Conservation (phyloP, 108 stramenopile genomes). For the Aurantiochytrium sp. region DNA sequence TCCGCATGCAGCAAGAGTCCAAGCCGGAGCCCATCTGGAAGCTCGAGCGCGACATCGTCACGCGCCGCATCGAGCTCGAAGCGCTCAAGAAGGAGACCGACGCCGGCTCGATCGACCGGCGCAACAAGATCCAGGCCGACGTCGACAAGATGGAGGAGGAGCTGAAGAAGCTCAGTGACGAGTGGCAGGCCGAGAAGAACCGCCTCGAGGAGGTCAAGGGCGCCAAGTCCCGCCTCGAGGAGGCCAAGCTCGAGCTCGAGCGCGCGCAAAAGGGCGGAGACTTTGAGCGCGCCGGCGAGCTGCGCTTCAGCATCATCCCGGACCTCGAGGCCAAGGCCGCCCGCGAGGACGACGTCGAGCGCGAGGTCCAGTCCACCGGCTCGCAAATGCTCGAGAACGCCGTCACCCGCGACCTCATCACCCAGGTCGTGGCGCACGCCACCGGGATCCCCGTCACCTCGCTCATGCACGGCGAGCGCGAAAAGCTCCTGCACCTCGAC, state of each 20-base stretch:
- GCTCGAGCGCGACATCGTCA: constrained; percentile 73
- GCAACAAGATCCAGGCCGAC: constrained; percentile 64
- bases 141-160: constrained; percentile 67
- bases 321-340: constrained; percentile 65
- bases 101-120: constrained; percentile 64
- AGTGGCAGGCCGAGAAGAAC: constrained; percentile 58
- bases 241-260: constrained; percentile 69
- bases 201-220: constrained; percentile 72
- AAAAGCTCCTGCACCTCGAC: constrained; percentile 74
- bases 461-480: constrained; percentile 76
- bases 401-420: constrained; percentile 91
- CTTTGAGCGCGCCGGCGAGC: constrained; percentile 81
- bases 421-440: constrained; percentile 81
- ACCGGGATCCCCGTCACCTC: constrained; percentile 85
- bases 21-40: constrained; percentile 80
- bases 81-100: constrained; percentile 76
- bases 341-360: constrained; percentile 64
- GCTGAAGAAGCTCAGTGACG: not conserved
- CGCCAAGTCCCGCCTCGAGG: constrained; percentile 77
- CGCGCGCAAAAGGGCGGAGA: constrained; percentile 79
- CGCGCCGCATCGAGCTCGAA: constrained; percentile 84
- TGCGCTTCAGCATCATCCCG: constrained; percentile 87
- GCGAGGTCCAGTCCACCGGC: not conserved
- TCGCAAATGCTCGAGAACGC: constrained; percentile 63
- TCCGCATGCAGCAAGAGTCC: constrained; percentile 78